Percentiles rank a stretch among this genome's conserved stretches.
phyloP scores from a whole-genome alignment of 1,139 yeast species.

The Saccharomyces hybrid region DNA sequence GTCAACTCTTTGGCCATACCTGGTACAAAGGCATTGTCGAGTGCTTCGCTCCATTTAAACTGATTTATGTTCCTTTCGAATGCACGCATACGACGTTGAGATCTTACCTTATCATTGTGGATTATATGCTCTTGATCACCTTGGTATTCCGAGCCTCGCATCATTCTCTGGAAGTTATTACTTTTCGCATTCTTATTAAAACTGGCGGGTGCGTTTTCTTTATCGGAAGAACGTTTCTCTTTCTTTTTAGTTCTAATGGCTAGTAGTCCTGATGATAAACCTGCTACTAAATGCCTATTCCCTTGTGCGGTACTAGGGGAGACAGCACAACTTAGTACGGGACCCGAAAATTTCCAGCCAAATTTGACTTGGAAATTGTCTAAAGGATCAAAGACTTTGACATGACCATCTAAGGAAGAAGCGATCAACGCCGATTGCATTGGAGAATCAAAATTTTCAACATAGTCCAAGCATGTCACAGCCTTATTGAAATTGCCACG shows the following conservation, averaged over 20 bases:
- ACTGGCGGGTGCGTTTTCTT: constrained; percentile 35
- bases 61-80: constrained; percentile 80
- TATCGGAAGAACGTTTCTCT: constrained; percentile 37
- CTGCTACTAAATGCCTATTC: constrained; percentile 82
- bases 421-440: constrained; percentile 70
- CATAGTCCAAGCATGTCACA: constrained; percentile 70
- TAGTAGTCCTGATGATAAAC: constrained; percentile 80
- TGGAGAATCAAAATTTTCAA: constrained; percentile 38
- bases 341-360: constrained; percentile 96
- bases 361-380: constrained; percentile 83
- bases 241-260: constrained; percentile 84
- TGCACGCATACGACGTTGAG: constrained; percentile 56
- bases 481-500: constrained; percentile 77
- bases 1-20: constrained; percentile 77
- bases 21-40: constrained; percentile 73
- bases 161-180: constrained; percentile 58
- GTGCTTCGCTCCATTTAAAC: constrained; percentile 88
- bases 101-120: constrained; percentile 46
- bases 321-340: constrained; percentile 81
- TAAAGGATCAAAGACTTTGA: constrained; percentile 79
- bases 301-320: constrained; percentile 57
- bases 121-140: constrained; percentile 83
- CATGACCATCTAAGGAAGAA: constrained; percentile 95
- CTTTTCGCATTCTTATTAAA: constrained; percentile 21
- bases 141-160: constrained; percentile 82